Conservation (phyloP, 129 eudicot genomes). For the Lonicera japonica region DNA sequence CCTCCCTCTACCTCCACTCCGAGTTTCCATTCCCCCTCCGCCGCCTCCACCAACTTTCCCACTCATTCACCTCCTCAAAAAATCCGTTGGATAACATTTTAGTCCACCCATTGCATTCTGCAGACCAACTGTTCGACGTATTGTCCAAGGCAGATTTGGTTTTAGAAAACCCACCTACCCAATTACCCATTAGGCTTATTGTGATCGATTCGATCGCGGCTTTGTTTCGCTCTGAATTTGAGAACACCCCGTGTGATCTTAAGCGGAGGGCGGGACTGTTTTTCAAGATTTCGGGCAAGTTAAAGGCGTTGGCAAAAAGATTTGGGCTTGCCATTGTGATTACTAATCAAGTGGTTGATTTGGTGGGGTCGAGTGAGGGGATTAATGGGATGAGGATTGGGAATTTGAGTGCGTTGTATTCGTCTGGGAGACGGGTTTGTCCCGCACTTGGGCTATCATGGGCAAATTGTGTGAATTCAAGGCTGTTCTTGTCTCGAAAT, state of each 20-base stretch:
- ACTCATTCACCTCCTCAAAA: constrained; percentile 25
- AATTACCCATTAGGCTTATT: constrained; percentile 44
- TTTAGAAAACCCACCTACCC: constrained; percentile 17
- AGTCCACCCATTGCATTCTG: constrained; percentile 39
- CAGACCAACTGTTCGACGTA: constrained; percentile 72
- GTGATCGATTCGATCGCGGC: constrained; percentile 90
- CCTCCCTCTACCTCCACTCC: constrained; percentile 74
- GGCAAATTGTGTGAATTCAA: constrained; percentile 79
- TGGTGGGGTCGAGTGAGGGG: constrained; percentile 33
- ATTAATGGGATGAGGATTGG: constrained; percentile 50
- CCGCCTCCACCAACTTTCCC: constrained; percentile 65
- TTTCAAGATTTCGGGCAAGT: constrained; percentile 48
- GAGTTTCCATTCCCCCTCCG: constrained; percentile 76
- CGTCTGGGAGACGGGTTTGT: constrained; percentile 79
- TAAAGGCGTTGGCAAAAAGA: constrained; percentile 41
- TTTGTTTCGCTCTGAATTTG: constrained; percentile 67
- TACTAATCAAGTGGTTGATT: constrained; percentile 87
- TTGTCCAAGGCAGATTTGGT: constrained; percentile 46
- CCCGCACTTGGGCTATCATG: constrained; percentile 91
- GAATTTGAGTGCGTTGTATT: constrained; percentile 44
- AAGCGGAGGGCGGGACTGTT: constrained; percentile 52
- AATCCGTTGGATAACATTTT: constrained; percentile 40
- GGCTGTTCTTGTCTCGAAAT: constrained; percentile 58
- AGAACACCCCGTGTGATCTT: constrained; percentile 47
- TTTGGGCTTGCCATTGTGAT: constrained; percentile 77